These are phyloP conservation scores for Flaveria floridana DNA, from an alignment of 140 eudicot genomes.

Conservation along the genomic window DNA sequence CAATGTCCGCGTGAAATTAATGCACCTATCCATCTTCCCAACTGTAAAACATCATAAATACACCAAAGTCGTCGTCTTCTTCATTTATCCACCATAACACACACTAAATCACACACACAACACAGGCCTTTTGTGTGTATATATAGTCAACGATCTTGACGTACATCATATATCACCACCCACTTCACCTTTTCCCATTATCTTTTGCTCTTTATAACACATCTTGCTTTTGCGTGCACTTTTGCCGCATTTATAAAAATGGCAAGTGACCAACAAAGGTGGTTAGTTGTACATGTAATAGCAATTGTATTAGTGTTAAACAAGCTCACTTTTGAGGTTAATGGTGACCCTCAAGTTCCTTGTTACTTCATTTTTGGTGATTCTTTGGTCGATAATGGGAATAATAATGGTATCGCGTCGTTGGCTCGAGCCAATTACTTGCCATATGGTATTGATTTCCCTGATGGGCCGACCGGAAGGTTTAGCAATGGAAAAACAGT, in stretches of 20 bases:
- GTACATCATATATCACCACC: slow-evolving; percentile 35
- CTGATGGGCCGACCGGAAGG: slow-evolving; percentile 25
- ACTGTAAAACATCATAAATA: slow-evolving; percentile 31
- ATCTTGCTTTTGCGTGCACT: background rate
- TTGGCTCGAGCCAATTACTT: slow-evolving; percentile 28
- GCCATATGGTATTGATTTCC: slow-evolving; percentile 29
- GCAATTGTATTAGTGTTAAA: slow-evolving; percentile 27
- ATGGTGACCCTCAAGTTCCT: slow-evolving; percentile 39
- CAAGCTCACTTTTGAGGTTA: slow-evolving; percentile 27
- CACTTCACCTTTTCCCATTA: background rate
- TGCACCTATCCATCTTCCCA: slow-evolving; percentile 49
- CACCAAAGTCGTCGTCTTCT: background rate
- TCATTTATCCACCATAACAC: slow-evolving; percentile 9
- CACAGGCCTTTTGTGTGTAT: slow-evolving; percentile 27
- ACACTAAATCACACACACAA: background rate
- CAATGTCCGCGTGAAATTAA: slow-evolving; percentile 58
- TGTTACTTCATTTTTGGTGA: slow-evolving; percentile 29
- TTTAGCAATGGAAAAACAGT: slow-evolving; percentile 33
- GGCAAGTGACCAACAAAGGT: slow-evolving; percentile 42
- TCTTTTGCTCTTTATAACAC: slow-evolving; percentile 25
- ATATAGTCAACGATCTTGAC: slow-evolving; percentile 29
- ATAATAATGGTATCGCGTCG: slow-evolving; percentile 25
- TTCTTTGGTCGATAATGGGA: slow-evolving; percentile 29
- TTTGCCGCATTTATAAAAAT: slow-evolving; percentile 31
- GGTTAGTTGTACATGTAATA: slow-evolving; percentile 33